These are phyloP conservation scores for Hypoxylon sp. DNA, from an alignment of 2,329 filamentous ascomycete genomes.

Conservation along the genomic window DNA sequence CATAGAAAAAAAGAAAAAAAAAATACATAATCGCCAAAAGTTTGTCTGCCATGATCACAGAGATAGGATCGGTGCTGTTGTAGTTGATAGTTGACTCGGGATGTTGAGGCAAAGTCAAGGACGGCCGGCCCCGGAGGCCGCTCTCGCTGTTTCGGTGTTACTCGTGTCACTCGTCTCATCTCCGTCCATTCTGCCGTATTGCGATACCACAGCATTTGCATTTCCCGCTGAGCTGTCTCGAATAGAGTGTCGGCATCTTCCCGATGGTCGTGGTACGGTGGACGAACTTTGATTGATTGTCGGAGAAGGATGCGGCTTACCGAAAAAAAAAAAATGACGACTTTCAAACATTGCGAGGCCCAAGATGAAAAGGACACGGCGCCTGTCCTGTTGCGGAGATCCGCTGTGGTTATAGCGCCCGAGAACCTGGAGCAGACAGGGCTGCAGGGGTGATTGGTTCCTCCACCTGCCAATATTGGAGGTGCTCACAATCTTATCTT, in stretches of 20 bases:
- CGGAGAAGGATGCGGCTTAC: background rate
- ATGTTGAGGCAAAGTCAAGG: background rate
- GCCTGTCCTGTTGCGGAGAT: background rate
- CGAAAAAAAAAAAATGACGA: background rate
- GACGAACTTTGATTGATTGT: background rate
- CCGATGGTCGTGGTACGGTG: background rate
- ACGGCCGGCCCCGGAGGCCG: background rate
- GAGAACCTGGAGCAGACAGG: no score
- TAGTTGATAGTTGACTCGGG: background rate
- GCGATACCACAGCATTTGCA: background rate
- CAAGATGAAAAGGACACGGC: background rate
- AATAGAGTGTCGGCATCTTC: constrained; percentile 4
- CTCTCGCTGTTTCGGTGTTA: background rate
- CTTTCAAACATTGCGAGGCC: background rate
- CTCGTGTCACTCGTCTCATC: background rate
- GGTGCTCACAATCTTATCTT: no score
- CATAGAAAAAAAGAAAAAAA: constrained; percentile 28
- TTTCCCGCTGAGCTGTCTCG: background rate
- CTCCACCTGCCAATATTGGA: background rate
- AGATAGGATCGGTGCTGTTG: no score
- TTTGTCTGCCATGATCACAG: no score
- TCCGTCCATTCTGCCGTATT: background rate
- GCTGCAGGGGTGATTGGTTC: background rate
- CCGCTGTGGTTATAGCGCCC: background rate
- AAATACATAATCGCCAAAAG: constrained; percentile 30